Percentiles rank a stretch among this genome's conserved stretches.
Evolutionary conservation across 805 yeast species (phyloP).

Genomic region (Suhomyces sp.): DNA sequence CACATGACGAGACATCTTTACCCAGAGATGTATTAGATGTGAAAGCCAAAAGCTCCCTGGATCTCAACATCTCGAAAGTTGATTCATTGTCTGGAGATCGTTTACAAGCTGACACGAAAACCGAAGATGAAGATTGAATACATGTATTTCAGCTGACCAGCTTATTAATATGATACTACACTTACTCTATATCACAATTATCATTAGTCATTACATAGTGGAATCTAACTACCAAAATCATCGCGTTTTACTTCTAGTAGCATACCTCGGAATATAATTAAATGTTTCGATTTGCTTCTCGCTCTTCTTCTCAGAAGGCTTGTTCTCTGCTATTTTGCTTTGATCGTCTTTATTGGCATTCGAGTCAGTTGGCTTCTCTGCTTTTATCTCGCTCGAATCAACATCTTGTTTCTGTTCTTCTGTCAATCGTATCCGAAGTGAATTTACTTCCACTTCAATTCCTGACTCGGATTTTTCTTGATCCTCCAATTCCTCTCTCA

Average conservation of each 20-base stretch:
- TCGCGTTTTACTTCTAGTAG: neutral
- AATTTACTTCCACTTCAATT: conserved; percentile 20
- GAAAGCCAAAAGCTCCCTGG: neutral
- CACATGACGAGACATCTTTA: neutral
- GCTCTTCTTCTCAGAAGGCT: neutral
- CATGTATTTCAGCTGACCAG: neutral
- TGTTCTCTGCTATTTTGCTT: neutral
- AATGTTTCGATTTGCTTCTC: neutral
- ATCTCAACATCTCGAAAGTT: neutral
- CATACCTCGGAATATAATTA: neutral
- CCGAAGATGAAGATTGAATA: neutral
- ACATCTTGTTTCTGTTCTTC: neutral
- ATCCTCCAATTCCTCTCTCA: conserved; percentile 52
- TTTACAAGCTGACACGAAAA: neutral
- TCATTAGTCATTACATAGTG: neutral
- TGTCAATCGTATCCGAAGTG: conserved; percentile 12
- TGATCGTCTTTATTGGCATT: neutral
- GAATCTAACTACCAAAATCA: neutral
- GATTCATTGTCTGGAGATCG: neutral
- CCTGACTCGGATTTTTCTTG: conserved; percentile 33
- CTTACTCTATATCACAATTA: neutral
- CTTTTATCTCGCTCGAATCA: neutral
- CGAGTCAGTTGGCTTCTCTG: neutral
- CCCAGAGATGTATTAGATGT: neutral
- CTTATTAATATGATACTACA: neutral